A percentile compares a stretch with the other conserved stretches of the same genome.
Evolutionary conservation across 176 grass and related monocot genomes (phyloP).

Genomic region (Phoenix roebelenii): DNA sequence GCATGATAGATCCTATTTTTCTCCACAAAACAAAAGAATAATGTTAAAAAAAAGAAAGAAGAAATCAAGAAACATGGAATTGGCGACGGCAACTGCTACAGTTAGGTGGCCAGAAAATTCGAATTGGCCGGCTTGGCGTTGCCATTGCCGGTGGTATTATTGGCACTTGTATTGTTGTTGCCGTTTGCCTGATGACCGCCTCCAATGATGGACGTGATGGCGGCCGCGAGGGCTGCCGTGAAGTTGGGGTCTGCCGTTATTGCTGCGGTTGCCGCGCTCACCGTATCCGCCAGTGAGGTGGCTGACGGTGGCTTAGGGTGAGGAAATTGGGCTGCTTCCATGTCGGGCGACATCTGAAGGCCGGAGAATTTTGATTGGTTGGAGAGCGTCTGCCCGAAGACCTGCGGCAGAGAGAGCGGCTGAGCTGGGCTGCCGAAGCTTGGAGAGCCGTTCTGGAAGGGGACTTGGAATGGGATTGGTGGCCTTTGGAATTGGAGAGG

Average conservation of each 20-base stretch:
- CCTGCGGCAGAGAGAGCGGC: constrained; percentile 15
- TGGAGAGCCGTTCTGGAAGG: constrained; percentile 2
- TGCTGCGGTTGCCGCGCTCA: constrained; percentile 64
- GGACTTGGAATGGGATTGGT: constrained; percentile 36
- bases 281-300: constrained; percentile 30
- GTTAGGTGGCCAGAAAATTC: too few relatives aligned
- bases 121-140: too few relatives aligned
- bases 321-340: constrained; percentile 18
- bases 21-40: constrained; percentile 22
- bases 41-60: background rate
- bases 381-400: constrained; percentile 39
- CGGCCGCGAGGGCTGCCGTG: constrained; percentile 69
- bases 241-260: constrained; percentile 83
- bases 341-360: constrained; percentile 55
- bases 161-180: constrained; percentile 27
- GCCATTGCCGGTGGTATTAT: constrained; percentile 7
- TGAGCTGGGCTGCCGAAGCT: constrained; percentile 14
- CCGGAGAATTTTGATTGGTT: constrained; percentile 65
- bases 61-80: background rate
- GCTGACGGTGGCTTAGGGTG: constrained; percentile 26
- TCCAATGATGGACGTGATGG: constrained; percentile 78
- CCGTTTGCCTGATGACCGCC: constrained; percentile 25
- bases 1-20: background rate
- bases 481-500: constrained; percentile 34
- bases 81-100: too few relatives aligned